Evolutionary conservation across 202 grass and related monocot genomes (phyloP).

Genomic region (Bolboschoenoplectus hybrid): DNA sequence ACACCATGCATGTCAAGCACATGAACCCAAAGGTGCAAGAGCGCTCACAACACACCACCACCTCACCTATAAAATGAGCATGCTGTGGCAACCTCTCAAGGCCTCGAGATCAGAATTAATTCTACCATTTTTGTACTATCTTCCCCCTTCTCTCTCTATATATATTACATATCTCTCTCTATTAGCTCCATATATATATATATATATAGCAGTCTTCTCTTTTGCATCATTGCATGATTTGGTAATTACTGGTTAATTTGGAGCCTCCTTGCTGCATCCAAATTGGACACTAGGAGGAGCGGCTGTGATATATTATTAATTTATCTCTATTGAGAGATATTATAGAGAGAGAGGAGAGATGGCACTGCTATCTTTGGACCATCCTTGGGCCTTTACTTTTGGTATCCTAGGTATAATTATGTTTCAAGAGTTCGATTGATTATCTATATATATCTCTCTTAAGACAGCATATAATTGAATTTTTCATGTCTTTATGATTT

Average conservation of each 20-base stretch:
- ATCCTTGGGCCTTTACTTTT: conserved; percentile 94
- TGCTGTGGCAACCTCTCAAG: conserved; percentile 27
- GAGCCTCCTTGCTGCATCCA: conserved; percentile 13
- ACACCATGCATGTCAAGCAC: conserved; percentile 35
- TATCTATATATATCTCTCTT: neutral
- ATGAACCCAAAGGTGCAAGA: conserved; percentile 43
- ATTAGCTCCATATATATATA: neutral
- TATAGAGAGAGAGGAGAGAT: conserved; percentile 39
- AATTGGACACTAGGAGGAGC: neutral
- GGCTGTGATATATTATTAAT: neutral
- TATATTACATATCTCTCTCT: conserved; percentile 1
- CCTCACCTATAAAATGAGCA: conserved; percentile 35
- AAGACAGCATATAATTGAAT: neutral
- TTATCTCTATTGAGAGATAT: neutral
- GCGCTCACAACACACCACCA: conserved; percentile 18
- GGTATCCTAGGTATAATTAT: conserved; percentile 80
- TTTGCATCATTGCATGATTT: neutral
- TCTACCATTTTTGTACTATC: neutral
- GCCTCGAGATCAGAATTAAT: conserved; percentile 30
- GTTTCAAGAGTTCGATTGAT: neutral
- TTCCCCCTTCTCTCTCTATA: neutral
- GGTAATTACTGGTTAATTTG: neutral
- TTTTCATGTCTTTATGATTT: neutral
- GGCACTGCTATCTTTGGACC: conserved; percentile 67
- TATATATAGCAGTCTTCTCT: neutral